Base-by-base conservation (phyloP, 1,284 basidiomycete genomes). In the Pseudomicrostroma phylloplanum region DNA sequence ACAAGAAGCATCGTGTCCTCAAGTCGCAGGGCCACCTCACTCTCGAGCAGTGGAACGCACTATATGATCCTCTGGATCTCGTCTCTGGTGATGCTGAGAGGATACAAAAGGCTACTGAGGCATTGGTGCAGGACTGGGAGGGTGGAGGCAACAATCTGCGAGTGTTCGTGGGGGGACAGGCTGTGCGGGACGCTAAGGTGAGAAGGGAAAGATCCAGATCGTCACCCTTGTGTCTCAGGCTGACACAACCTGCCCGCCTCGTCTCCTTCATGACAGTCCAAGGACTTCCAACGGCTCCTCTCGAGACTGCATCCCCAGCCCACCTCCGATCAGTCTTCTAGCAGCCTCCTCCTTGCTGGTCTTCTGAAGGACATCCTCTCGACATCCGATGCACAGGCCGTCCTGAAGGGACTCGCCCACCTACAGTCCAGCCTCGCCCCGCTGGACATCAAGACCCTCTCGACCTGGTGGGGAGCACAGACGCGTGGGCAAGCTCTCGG, bases 91-190 rank as follows among this genome's bases (percentile, higher is more conserved):
- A 54, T 26, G 21, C 15, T 4, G 21, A 15, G 15, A 19, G 51
- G 17, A 25, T 54, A 17, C 15, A 26, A 2, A 54, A 26, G 25
- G 51, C 51, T 25, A 15, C 25, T 19, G 21, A 17, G 25, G 51
- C 21, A 6, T 25, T 54, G 13, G 51, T 54, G 21, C 51, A 25
- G 21, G 26, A 54, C 13, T 54, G 51, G 51, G 21, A 54, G 51
- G 23, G 25, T 15, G 51, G 51, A 15, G 51, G 51, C 21, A 54
- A 54, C 51, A 54, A 54, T 25, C 21, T 54, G 21, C 51, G 51
- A 19, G 13, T 54, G 21, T 54, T 54, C 26, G 21, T 25, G 13
- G 17, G 26, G 3, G 51, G 51, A 25, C 15, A 36, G 30, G 30
- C 30, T 3, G 30, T 36, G 30, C 3, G 30, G 30, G 30, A 36